Evolutionary conservation across 768 basidiomycete genomes (phyloP), one percentile per base, ranked within the genome.

Genomic region (Cyclocybe cylindracea): DNA sequence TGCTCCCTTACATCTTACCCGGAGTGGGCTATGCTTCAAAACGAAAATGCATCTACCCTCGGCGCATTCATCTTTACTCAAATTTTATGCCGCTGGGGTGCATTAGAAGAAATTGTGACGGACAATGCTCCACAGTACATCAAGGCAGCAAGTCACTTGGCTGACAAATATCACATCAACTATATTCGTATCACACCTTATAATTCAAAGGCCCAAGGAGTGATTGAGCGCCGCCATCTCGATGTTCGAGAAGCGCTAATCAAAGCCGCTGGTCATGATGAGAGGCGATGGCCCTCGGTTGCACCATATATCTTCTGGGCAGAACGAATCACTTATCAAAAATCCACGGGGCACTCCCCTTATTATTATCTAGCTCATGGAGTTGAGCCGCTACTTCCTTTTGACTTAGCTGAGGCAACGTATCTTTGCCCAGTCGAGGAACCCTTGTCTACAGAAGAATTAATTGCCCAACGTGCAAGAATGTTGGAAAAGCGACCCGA

Each of bases 111-210:
- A 31, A 67, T 78, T 3, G 64, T 76, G 0, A 73, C 72, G 0
- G 55, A 60, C 44, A 62, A 62, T 34, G 52, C 46, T 0, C 54
- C 57, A 1, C 54, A 53, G 16, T 61, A 46, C 14, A 19, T 61
- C 2, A 32, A 41, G 34, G 61, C 63, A 0, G 48, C 48, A 10
- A 45, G 61, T 24, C 54, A 48, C 7, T 46, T 66, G 0, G 42
- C 42, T 1, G n/a, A 66, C 9, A 57, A 61, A 31, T 66, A 66
- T 4, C 46, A 70, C 10, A 68, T 77, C 18, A 39, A 50, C 1
- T 69, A 76, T 41, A 76, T 78, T 6, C 39, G 55, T 0, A 78
- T 78, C 13, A 72, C 68, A 7, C 59, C 66, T 0, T 78, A 77
- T 56, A 78, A 78, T 52, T 76, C 72, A 0, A 57, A 58, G 1